Evolutionary conservation across 1,284 basidiomycete genomes (phyloP).

Genomic region (Pseudozyma sp.): DNA sequence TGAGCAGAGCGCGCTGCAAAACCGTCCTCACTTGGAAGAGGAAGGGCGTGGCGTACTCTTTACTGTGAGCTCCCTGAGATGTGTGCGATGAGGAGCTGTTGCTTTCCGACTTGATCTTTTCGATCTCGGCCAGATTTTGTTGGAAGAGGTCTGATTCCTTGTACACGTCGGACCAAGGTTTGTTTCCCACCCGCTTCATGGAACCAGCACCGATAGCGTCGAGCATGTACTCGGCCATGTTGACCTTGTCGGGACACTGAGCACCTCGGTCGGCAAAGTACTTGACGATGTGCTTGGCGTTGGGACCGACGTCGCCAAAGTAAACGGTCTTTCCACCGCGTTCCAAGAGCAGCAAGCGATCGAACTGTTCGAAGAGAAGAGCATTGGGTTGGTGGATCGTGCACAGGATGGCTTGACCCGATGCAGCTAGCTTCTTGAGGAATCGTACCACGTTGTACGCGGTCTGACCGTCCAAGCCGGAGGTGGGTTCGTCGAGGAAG

Average conservation of each 20-base stretch:
- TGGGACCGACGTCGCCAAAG: conserved; percentile 79
- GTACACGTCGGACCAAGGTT: conserved; percentile 78
- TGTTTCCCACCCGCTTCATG: conserved; percentile 57
- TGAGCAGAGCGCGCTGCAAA: conserved; percentile 60
- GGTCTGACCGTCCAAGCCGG: conserved; percentile 44
- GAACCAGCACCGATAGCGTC: conserved; percentile 66
- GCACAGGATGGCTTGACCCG: conserved; percentile 52
- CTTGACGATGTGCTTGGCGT: conserved; percentile 74
- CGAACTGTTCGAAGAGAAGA: conserved; percentile 48
- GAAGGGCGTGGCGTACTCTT: conserved; percentile 55
- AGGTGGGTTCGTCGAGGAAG: conserved; percentile 72
- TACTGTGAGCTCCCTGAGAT: not conserved
- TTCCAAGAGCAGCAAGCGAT: conserved; percentile 58
- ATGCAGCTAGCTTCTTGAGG: conserved; percentile 48
- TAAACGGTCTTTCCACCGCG: conserved; percentile 59
- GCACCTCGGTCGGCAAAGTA: conserved; percentile 79
- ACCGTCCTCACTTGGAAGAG: conserved; percentile 34
- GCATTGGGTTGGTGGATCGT: conserved; percentile 55
- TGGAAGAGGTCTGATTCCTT: conserved; percentile 30
- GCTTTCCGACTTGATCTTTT: conserved; percentile 31
- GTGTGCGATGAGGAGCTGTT: conserved; percentile 6
- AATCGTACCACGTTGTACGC: conserved; percentile 51
- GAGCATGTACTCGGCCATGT: conserved; percentile 64
- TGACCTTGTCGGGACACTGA: conserved; percentile 68
- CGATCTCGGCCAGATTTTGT: conserved; percentile 26